Evolutionary conservation across 345 rosid genomes (phyloP).

Genomic region (Bruguiera sexangula): DNA sequence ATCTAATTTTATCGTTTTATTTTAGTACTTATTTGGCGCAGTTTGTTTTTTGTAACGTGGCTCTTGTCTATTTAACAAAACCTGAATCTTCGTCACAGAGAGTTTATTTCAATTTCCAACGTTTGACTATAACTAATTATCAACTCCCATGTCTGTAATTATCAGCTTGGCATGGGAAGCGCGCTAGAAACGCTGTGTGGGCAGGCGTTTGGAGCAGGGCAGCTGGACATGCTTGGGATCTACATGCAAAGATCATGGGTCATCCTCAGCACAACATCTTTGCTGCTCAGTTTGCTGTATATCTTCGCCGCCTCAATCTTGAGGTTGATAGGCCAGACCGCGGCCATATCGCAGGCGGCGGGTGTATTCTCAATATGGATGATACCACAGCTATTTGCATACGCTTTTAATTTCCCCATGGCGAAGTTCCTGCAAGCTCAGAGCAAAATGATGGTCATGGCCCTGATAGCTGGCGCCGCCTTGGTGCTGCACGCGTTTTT

Average conservation of each 20-base stretch:
- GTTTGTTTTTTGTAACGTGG: too few species aligned
- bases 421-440: constrained; percentile 84
- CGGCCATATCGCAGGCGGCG: constrained; percentile 58
- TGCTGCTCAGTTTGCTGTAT: constrained; percentile 50
- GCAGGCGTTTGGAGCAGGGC: constrained; percentile 87
- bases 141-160: too few species aligned
- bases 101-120: too few species aligned
- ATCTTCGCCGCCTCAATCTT: constrained; percentile 57
- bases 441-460: constrained; percentile 90
- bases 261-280: constrained; percentile 58
- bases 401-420: constrained; percentile 70
- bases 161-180: constrained; percentile 97
- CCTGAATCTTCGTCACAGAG: too few species aligned
- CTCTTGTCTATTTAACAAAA: too few species aligned
- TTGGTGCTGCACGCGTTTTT: constrained; percentile 53
- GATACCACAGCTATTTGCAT: constrained; percentile 87
- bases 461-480: constrained; percentile 51
- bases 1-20: too few species aligned
- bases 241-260: constrained; percentile 95
- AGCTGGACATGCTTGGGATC: constrained; percentile 76
- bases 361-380: constrained; percentile 69
- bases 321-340: constrained; percentile 62
- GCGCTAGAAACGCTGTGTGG: constrained; percentile 94
- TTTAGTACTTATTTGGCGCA: too few species aligned
- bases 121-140: too few species aligned